These are phyloP conservation scores for Vicia sativa DNA, from an alignment of 306 rosid species.

Conservation along the genomic window DNA sequence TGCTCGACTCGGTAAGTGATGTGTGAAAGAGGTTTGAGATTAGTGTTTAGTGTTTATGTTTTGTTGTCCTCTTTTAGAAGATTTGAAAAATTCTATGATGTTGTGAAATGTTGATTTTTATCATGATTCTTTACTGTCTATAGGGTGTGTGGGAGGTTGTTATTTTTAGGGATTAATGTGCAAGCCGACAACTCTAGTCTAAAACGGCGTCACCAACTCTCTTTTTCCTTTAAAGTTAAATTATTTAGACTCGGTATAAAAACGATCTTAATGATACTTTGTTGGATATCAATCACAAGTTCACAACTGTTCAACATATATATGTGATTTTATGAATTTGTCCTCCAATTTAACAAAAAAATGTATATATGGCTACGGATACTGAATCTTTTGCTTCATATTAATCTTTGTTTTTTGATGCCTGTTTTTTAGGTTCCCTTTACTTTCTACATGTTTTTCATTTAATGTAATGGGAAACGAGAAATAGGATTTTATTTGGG, in stretches of 20 bases:
- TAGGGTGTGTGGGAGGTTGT: background rate
- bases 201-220: background rate
- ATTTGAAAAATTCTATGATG: background rate
- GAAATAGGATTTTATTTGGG: background rate
- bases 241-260: background rate
- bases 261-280: background rate
- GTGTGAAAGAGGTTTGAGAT: background rate
- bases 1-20: constrained; percentile 80
- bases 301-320: too few relatives aligned
- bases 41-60: constrained; percentile 17
- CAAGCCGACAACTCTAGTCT: constrained; percentile 13
- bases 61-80: constrained; percentile 17
- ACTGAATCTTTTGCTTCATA: too few relatives aligned
- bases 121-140: constrained; percentile 1
- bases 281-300: background rate
- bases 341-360: too few relatives aligned
- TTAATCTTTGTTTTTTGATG: background rate
- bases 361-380: background rate
- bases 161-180: constrained; percentile 13
- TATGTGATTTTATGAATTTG: too few relatives aligned
- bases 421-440: background rate
- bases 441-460: background rate
- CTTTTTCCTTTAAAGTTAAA: background rate
- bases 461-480: background rate
- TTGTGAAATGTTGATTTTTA: background rate